Evolutionary conservation across 495 filamentous ascomycete species (phyloP).

Genomic region (Aspergillus biplanus): DNA sequence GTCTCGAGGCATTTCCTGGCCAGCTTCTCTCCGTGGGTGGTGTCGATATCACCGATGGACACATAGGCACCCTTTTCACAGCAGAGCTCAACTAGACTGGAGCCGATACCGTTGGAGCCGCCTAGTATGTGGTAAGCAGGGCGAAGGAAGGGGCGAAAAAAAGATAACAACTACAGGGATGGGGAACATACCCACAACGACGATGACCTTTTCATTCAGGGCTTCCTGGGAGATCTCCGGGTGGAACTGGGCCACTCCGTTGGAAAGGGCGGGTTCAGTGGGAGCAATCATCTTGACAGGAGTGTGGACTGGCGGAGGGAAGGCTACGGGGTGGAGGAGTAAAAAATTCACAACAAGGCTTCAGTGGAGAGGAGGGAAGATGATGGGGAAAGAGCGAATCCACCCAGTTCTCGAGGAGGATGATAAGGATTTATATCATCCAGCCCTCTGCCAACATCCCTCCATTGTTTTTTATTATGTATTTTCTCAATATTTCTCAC

Average conservation of each 20-base stretch:
- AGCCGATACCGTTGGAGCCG: constrained; percentile 58
- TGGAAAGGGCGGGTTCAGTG: constrained; percentile 19
- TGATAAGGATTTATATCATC: neutral
- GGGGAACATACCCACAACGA: constrained; percentile 24
- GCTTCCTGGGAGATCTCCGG: constrained; percentile 16
- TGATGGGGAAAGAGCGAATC: neutral
- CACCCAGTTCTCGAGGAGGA: neutral
- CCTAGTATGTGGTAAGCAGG: constrained; percentile 34
- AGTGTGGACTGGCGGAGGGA: neutral
- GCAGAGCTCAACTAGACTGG: constrained; percentile 52
- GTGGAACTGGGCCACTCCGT: constrained; percentile 22
- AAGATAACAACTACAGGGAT: neutral
- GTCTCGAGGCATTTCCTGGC: constrained; percentile 26
- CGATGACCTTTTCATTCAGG: constrained; percentile 26
- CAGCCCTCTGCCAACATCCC: neutral
- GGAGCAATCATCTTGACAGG: constrained; percentile 28
- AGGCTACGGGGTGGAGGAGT: neutral
- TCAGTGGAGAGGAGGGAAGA: neutral
- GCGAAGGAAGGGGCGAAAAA: neutral
- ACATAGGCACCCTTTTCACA: constrained; percentile 51
- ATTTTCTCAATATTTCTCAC: neutral
- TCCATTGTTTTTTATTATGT: no score
- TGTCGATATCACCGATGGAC: constrained; percentile 48
- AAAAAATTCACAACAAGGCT: neutral
- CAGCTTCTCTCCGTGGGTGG: constrained; percentile 33